Evolutionary conservation across 2,329 filamentous ascomycete genomes (phyloP), one percentile per base, ranked within the genome.

Genomic region (Talaromyces sp.): DNA sequence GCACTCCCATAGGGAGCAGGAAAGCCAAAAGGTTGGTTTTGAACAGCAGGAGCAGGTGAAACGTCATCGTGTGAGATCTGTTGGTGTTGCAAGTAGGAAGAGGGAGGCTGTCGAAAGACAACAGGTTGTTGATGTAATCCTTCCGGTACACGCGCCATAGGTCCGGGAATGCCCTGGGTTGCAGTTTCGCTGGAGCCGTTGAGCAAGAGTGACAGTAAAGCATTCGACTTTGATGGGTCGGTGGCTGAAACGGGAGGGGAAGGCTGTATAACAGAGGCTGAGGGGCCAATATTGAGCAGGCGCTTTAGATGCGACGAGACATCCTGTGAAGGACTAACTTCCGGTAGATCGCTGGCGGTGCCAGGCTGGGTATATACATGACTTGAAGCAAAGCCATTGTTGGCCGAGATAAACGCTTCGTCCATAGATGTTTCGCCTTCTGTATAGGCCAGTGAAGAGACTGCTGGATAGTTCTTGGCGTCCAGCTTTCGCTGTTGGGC

Each of bases 401-500:
- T 69, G 27, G 64, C 63, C 31, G 66, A 63, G 40, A 65, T 52
- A 36, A 59, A 63, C 34, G 65, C 69, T 59, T 90, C 87, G 60
- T 90, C 88, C 71, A 89, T 86, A 6, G 86, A 86, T 57, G 83
- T 74, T 42, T 80, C 78, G 14, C 81, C 77, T 12, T 81, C 75
- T 23, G 79, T 78, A 16, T 78, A 72, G 18, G 78, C 72, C 5
- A 79, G 68, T 34, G 83, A 78, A 14, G 75, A 73, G 34, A 72
- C 74, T 42, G 72, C 79, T 31, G 77, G 68, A 18, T 75, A 73
- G 65, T 78, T 79, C 67, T 80, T 79, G 8, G 81, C 79, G 68
- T 91, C 90, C n/a, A 84, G 82, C 76, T 89, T 92, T 79, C 86
- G 89, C 76, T 96, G 91, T 65, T 89, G 85, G n/a, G 87, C 81